Evolutionary conservation across 1,284 basidiomycete genomes (phyloP), one percentile per base, ranked within the genome.

Genomic region (Uromyces viciae-fabae): DNA sequence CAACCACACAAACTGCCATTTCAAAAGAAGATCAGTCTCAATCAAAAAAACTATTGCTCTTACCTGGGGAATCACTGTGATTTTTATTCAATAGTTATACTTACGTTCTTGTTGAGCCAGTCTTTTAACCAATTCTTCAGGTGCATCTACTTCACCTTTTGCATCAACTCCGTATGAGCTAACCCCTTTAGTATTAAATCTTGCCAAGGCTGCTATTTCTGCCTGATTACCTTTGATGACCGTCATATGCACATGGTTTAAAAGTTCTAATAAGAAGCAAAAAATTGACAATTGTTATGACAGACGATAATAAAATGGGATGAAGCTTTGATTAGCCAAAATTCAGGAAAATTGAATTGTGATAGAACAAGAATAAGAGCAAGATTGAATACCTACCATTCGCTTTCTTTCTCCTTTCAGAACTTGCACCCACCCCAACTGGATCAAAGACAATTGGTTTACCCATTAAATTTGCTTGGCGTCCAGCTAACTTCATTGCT

Each of bases 171-270:
- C 95, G 85, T 91, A 91, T n/a, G 92, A 89, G 82, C 89, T 86
- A 3, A 52, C 56, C 66, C 91, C 93, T 87, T 94, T 94, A n/a
- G 86, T 85, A 0, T 91, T 92, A 22, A 91, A 89, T 49, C 25
- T 71, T 0, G 91, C 90, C 17, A 98, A 87, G 0, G 92, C 89
- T 0, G 91, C 93, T 31, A 98, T 91, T 86, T 98, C 96, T 28
- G 91, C 94, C 0, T 94, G 92, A 85, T 98, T 98, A 5, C 95
- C 96, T 86, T 98, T 98, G 87, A 98, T 94, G 25, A 97, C 91
- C 25, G 92, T 92, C 22, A 93, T 91, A 85, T 98, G 95, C 89
- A 92, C 96, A 66, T 89, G 87, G 82, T 92, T 89, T n/a, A 98
- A 87, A 17, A 98, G 88, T 78, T 91, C 92, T 90, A 56, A 5